A percentile compares a stretch with the other conserved stretches of the same genome.
Evolutionary conservation across 768 basidiomycete genomes (phyloP).

Genomic region (Asterophora lycoperdoides): DNA sequence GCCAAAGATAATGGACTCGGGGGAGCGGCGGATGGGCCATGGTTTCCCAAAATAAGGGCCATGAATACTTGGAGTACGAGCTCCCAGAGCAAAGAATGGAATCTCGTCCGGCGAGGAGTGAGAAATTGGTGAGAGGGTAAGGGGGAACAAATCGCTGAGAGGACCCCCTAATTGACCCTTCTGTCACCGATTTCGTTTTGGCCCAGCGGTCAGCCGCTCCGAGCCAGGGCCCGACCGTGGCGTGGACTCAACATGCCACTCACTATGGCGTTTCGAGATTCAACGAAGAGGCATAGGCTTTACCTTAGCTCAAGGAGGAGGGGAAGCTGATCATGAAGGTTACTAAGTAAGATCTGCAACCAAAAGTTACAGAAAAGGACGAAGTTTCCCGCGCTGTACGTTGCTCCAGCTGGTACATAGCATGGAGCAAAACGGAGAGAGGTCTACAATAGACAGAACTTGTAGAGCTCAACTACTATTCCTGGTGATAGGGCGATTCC

Average conservation of each 20-base stretch:
- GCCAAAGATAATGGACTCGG: not conserved
- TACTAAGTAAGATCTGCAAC: too few species aligned
- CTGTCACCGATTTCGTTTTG: not conserved
- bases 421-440: not conserved
- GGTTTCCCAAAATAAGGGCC: not conserved
- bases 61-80: slow-evolving; percentile 4
- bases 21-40: not conserved
- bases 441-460: not conserved
- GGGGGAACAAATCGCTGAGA: slow-evolving; percentile 1
- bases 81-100: slow-evolving; percentile 16
- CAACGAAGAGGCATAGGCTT: too few species aligned
- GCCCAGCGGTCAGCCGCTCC: too few species aligned
- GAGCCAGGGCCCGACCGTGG: too few species aligned
- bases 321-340: too few species aligned
- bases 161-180: not conserved
- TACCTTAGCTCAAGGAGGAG: too few species aligned
- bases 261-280: too few species aligned
- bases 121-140: not conserved
- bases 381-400: too few species aligned
- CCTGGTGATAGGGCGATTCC: slow-evolving; percentile 43
- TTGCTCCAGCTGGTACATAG: too few species aligned
- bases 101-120: slow-evolving; percentile 20
- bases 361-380: too few species aligned
- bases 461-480: slow-evolving; percentile 14
- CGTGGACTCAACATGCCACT: too few species aligned